A percentile compares a stretch with the other conserved stretches of the same genome.
These are phyloP conservation scores for Boeremia exigua DNA, from an alignment of 2,329 filamentous ascomycete species.

Conservation along the genomic window DNA sequence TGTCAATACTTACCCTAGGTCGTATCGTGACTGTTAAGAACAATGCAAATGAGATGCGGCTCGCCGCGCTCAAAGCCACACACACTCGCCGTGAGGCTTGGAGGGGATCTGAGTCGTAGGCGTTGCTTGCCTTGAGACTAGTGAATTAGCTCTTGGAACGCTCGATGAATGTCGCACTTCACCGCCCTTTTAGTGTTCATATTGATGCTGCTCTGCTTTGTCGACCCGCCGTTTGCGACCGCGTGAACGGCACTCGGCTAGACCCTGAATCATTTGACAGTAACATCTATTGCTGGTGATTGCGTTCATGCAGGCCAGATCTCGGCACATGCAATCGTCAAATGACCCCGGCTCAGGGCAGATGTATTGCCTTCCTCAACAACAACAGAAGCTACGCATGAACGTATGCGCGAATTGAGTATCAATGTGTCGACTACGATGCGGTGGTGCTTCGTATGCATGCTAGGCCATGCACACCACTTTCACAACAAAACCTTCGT, in stretches of 20 bases:
- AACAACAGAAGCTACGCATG: background rate
- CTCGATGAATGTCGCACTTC: background rate
- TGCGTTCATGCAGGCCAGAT: constrained; percentile 17
- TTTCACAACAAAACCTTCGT: background rate
- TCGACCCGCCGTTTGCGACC: background rate
- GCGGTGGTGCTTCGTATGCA: background rate
- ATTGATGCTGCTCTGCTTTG: background rate
- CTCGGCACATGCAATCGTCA: background rate
- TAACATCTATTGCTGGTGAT: background rate
- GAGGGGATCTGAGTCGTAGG: constrained; percentile 9
- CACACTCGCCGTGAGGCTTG: background rate
- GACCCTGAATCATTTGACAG: constrained; percentile 7
- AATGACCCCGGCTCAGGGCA: background rate
- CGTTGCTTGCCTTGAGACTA: constrained; percentile 7
- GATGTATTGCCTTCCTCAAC: background rate
- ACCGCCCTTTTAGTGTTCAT: constrained; percentile 8
- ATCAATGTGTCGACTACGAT: background rate
- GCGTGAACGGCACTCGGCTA: background rate
- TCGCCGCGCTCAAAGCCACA: background rate
- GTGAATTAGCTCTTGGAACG: constrained; percentile 7
- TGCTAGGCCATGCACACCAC: background rate
- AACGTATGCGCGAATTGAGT: background rate
- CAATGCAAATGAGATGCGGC: constrained; percentile 1
- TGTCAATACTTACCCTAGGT: constrained; percentile 1
- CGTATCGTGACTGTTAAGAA: background rate